These are phyloP conservation scores for Boletus vinaceobasis DNA, from an alignment of 768 basidiomycete species.

Conservation along the genomic window DNA sequence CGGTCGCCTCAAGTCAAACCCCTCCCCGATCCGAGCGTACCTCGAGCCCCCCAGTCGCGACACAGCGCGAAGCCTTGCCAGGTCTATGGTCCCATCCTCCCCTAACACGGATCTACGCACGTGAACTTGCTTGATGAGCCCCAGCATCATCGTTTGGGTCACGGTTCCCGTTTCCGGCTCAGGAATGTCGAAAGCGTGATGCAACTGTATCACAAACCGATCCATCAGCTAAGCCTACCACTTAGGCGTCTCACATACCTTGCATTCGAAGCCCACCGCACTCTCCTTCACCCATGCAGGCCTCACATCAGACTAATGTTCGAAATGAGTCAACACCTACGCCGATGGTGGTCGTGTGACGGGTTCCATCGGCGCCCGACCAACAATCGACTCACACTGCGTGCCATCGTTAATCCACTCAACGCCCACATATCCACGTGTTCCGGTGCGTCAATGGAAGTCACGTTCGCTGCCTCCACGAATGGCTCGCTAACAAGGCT, in stretches of 20 bases:
- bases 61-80: constrained; percentile 45
- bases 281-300: constrained; percentile 56
- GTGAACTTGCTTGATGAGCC: constrained; percentile 53
- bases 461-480: constrained; percentile 52
- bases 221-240: constrained; percentile 8
- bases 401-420: constrained; percentile 52
- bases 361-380: constrained; percentile 1
- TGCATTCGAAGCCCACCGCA: constrained; percentile 59
- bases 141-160: constrained; percentile 48
- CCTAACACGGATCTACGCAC: constrained; percentile 47
- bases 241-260: constrained; percentile 38
- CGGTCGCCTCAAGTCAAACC: constrained; percentile 44
- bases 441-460: constrained; percentile 53
- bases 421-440: constrained; percentile 57
- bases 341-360: constrained; percentile 9
- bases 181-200: constrained; percentile 47
- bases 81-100: constrained; percentile 43
- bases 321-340: constrained; percentile 9
- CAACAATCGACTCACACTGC: constrained; percentile 43
- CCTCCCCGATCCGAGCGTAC: constrained; percentile 47
- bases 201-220: constrained; percentile 38
- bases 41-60: constrained; percentile 48
- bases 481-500: constrained; percentile 70
- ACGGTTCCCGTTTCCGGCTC: constrained; percentile 35
- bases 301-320: constrained; percentile 42